Evolutionary conservation across 2,329 filamentous ascomycete genomes (phyloP), one percentile per base, ranked within the genome.

Genomic region (Pyrenophora seminiperda): DNA sequence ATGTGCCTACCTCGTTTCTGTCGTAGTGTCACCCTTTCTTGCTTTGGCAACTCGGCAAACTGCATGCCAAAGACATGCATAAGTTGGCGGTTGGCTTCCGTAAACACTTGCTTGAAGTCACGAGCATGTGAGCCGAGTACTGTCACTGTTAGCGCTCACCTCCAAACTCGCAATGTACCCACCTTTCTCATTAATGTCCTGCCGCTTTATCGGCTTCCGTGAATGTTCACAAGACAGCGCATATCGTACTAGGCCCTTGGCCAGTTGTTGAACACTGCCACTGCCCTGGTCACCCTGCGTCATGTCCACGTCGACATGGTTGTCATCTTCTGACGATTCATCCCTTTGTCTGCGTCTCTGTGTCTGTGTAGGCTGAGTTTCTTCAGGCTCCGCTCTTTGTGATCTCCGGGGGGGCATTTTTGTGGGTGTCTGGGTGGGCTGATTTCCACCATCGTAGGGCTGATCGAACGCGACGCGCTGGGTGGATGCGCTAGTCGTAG

Each of bases 11-110:
- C 89, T 79, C 89, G 86, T 62, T 90, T 84, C 68, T 96, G 89
- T 51, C 85, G 85, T 27, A 96, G 75, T 0, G 91, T 91, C 40
- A 89, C 81, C 72, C 91, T 95, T 66, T 97, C 93, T 65, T 83
- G 83, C 1, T 82, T 79, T 0, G 94, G 91, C 41, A 97, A 79
- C 74, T 97, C 92, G 3, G 84, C 80, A 80, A 99, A 83, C 70
- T 92, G 83, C 91, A 97, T 96, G n/a, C 94, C 94, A 74, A 96
- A 97, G 1, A 86, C 81, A 2, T 76, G 76, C 39, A 81, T 78
- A 30, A 99, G 77, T 59, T 89, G 83, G 27, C 77, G 74, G 71
- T 99, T 93, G 33, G 93, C 90, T 32, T 82, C 78, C 0, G 83
- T 82, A 65, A 96, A 97, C 3, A 97, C 84, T 10, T 76, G 72